Evolutionary conservation across 2,329 filamentous ascomycete species (phyloP), one percentile per base, ranked within the genome.

Genomic region (Fusarium buharicum): DNA sequence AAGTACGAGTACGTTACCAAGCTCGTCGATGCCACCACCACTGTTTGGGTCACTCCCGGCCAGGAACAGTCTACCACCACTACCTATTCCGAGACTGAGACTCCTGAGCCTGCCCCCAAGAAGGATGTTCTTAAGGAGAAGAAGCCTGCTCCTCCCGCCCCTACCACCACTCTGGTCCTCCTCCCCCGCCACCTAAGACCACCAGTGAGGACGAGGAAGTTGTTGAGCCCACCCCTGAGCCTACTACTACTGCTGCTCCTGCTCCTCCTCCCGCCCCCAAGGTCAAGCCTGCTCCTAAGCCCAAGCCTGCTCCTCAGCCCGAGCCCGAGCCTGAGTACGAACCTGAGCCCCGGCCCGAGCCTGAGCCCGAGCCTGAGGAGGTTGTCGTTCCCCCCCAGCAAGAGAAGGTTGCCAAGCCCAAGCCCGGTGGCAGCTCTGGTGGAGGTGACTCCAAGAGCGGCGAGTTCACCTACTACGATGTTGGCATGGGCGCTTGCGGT

Each of bases 391-490:
- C 57, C n/a, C 38, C 60, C 30, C 57, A 60, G 38, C 52, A 58
- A 24, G 56, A 62, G 37, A 58, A 64, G 55, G 57, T 53, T n/a
- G 50, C 62, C 16, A 39, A 68, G 51, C 53, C 66, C 28, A 17
- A 48, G 22, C 6, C 22, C 14, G 45, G 64, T 38, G 36, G 57
- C 54, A 48, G 62, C 55, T 41, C 55, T 54, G 22, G 51, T 28
- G 46, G 68, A 43, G 37, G 49, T 43, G 51, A 67, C 69, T 55
- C 65, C 67, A 75, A 76, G 78, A 71, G 72, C 1, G 91, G 91
- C 59, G 84, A 93, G 45, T 82, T 92, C 66, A 95, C 92, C 56
- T 93, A 86, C 81, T 96, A 91, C 78, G 77, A 81, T 36, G 79
- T 89, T 43, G 91, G 89, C 37, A 72, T 90, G 9, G 89, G 89